A percentile compares a stretch with the other conserved stretches of the same genome.
Conservation (phyloP, 2,329 filamentous ascomycete species). For the Exophiala aquamarina region DNA sequence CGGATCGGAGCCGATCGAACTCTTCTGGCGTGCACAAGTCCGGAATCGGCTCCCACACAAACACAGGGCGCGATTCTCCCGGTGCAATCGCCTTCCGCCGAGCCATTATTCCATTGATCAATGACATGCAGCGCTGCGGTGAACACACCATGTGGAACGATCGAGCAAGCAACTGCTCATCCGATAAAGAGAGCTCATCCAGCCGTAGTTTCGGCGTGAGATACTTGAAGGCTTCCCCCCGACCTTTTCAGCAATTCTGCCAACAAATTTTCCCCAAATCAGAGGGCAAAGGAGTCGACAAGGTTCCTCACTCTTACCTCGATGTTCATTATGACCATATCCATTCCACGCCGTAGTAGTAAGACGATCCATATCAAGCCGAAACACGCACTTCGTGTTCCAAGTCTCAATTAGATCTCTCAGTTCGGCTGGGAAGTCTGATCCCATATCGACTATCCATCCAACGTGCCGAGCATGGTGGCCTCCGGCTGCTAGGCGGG, state of each 20-base stretch:
- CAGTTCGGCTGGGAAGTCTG: constrained; percentile 75
- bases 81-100: constrained; percentile 42
- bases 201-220: constrained; percentile 82
- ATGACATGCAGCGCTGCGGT: constrained; percentile 70
- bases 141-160: constrained; percentile 89
- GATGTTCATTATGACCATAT: constrained; percentile 70
- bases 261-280: no score
- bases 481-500: constrained; percentile 77
- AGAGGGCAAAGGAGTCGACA: constrained; percentile 1
- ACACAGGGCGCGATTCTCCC: constrained; percentile 60
- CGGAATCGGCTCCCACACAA: constrained; percentile 95
- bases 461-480: constrained; percentile 68
- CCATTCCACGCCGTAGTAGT: constrained; percentile 94
- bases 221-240: constrained; percentile 72
- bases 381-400: constrained; percentile 71
- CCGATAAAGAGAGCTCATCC: constrained; percentile 68
- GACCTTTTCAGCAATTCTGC: neutral
- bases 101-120: constrained; percentile 69
- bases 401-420: constrained; percentile 67
- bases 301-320: constrained; percentile 41
- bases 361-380: constrained; percentile 63
- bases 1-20: constrained; percentile 52
- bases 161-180: constrained; percentile 66
- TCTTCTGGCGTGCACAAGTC: constrained; percentile 76
- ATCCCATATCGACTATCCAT: constrained; percentile 89